Evolutionary conservation across 768 basidiomycete species (phyloP).

Genomic region (Leccinum broughii): DNA sequence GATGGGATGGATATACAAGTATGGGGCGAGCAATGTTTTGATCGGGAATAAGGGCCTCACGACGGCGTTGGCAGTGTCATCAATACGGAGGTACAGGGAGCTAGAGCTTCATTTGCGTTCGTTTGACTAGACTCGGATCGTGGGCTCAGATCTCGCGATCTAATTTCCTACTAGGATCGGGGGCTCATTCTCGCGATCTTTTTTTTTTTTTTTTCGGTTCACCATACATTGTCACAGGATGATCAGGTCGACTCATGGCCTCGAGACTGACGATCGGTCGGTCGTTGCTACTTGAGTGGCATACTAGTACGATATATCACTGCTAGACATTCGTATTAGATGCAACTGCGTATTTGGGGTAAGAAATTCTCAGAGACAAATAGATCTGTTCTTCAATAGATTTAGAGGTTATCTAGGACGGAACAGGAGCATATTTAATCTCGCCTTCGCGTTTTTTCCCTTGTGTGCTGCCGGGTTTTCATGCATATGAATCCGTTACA

Average conservation of each 20-base stretch:
- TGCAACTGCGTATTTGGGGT: not conserved
- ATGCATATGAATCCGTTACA: too few species aligned
- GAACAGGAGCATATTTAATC: too few species aligned
- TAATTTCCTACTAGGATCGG: not conserved
- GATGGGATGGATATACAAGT: conserved; percentile 22
- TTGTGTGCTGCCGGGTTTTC: too few species aligned
- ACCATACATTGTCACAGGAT: not conserved
- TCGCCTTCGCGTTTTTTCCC: too few species aligned
- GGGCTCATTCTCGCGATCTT: not conserved
- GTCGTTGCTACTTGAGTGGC: not conserved
- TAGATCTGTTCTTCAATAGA: too few species aligned
- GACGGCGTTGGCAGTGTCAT: conserved; percentile 22
- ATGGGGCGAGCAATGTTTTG: not conserved
- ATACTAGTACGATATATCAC: not conserved
- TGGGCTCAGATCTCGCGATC: not conserved
- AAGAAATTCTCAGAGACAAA: not conserved
- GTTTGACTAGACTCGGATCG: conserved; percentile 9
- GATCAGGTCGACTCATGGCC: not conserved
- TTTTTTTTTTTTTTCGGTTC: not conserved
- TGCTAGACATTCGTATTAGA: not conserved
- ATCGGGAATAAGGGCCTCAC: conserved; percentile 23
- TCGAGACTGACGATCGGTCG: not conserved
- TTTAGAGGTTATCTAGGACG: too few species aligned
- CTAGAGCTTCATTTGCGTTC: conserved; percentile 14
- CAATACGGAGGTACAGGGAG: conserved; percentile 15